A percentile compares a stretch with the other conserved stretches of the same genome.
Conservation (phyloP, 495 filamentous ascomycete genomes). For the Trichoderma erinaceum region DNA sequence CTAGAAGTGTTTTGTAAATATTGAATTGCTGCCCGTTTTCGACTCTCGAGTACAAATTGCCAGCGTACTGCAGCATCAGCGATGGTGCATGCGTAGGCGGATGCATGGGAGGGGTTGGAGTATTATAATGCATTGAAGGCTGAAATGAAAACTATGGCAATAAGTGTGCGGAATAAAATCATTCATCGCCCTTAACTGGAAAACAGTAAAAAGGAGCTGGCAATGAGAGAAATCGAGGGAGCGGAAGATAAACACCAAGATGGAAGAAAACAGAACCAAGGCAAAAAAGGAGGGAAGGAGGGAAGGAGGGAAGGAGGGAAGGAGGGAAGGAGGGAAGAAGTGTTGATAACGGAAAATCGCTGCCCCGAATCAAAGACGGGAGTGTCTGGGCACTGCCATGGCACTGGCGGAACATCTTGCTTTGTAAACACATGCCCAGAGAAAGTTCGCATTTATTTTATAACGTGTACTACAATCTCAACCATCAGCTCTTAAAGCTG, state of each 20-base stretch:
- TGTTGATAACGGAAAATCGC: no score
- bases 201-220: not conserved
- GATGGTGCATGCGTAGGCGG: no score
- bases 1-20: not conserved
- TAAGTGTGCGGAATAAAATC: not conserved
- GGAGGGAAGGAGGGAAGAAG: not conserved
- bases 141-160: not conserved
- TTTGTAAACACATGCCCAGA: no score
- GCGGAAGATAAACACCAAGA: not conserved
- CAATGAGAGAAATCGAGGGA: not conserved
- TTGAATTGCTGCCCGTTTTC: not conserved
- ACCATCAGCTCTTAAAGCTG: no score
- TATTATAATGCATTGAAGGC: not conserved
- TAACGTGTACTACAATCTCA: no score
- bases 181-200: no score
- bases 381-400: no score
- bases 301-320: not conserved
- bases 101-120: not conserved
- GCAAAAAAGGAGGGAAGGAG: not conserved
- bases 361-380: no score
- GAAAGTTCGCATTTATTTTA: no score
- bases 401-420: no score
- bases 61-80: not conserved
- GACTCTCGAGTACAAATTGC: not conserved
- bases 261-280: not conserved